These are phyloP conservation scores for Monilinia fructicola DNA, from an alignment of 2,329 filamentous ascomycete genomes.

Conservation along the genomic window DNA sequence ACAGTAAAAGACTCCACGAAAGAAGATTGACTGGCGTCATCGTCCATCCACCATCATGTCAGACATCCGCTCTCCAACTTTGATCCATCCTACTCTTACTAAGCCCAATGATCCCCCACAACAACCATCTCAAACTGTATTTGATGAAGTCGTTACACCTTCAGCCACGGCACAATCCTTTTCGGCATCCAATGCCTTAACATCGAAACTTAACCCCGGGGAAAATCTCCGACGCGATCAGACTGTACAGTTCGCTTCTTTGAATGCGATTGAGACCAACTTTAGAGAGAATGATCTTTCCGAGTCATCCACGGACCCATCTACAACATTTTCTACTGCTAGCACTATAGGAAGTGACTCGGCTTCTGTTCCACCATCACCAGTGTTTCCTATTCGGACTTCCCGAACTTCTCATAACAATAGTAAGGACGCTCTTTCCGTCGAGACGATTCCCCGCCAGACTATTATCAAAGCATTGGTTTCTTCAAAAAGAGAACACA, in stretches of 20 bases:
- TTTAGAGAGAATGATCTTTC: conserved; percentile 34
- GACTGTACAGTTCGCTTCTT: conserved; percentile 45
- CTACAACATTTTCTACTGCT: conserved; percentile 33
- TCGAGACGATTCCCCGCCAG: conserved; percentile 62
- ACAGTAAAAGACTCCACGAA: background rate
- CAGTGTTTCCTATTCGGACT: conserved; percentile 31
- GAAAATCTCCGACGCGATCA: conserved; percentile 46
- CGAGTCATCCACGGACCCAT: conserved; percentile 28
- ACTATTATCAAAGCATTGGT: conserved; percentile 81
- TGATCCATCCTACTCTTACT: conserved; percentile 54
- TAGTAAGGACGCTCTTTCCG: conserved; percentile 40
- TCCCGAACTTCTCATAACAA: conserved; percentile 33
- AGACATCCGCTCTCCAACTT: conserved; percentile 48
- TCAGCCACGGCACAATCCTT: conserved; percentile 29
- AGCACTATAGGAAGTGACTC: conserved; percentile 37
- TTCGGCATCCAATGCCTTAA: conserved; percentile 36
- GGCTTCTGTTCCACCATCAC: conserved; percentile 36
- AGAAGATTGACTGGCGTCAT: conserved; percentile 3
- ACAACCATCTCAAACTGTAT: conserved; percentile 28
- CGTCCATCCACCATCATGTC: conserved; percentile 44
- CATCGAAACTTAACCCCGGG: conserved; percentile 38
- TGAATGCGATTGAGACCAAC: conserved; percentile 39
- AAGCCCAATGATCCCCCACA: conserved; percentile 34
- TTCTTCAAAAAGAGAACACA: conserved; percentile 60
- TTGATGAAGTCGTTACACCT: conserved; percentile 34